phyloP scores from a whole-genome alignment of 2,329 filamentous ascomycete species.

The Cadophora gregata region DNA sequence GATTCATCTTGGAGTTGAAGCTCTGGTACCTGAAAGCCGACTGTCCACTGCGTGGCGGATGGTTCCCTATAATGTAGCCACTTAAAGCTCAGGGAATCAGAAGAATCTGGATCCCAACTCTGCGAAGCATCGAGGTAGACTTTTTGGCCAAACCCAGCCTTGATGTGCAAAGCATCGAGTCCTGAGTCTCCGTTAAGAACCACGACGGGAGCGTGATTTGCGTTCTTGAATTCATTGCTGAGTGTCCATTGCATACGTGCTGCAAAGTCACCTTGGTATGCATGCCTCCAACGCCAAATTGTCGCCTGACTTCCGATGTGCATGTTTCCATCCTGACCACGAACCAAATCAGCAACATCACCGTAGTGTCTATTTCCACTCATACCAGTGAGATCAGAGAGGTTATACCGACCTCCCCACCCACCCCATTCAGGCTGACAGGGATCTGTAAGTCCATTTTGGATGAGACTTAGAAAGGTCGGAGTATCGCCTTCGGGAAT shows the following conservation, averaged over 20 bases:
- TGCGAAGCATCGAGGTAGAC: neutral
- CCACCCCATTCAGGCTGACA: slow-evolving; percentile 50
- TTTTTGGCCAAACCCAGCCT: neutral
- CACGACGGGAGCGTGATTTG: slow-evolving; percentile 55
- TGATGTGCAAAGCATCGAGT: neutral
- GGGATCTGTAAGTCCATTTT: slow-evolving; percentile 49
- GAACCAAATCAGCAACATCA: slow-evolving; percentile 46
- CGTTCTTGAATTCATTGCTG: slow-evolving; percentile 44
- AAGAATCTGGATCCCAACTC: neutral
- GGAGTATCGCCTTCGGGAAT: slow-evolving; percentile 59
- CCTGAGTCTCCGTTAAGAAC: slow-evolving; percentile 50
- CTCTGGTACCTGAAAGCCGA: slow-evolving; percentile 49
- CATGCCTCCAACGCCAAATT: slow-evolving; percentile 59
- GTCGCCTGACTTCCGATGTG: slow-evolving; percentile 52
- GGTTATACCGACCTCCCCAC: slow-evolving; percentile 51
- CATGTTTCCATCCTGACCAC: slow-evolving; percentile 44
- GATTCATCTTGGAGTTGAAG: slow-evolving; percentile 41
- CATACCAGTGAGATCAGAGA: slow-evolving; percentile 33
- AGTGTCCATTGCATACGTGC: slow-evolving; percentile 55
- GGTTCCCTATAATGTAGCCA: slow-evolving; percentile 56
- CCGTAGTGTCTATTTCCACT: slow-evolving; percentile 37
- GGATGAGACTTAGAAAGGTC: slow-evolving; percentile 49
- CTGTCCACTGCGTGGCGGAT: slow-evolving; percentile 51
- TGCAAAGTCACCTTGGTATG: slow-evolving; percentile 58
- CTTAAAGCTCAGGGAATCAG: slow-evolving; percentile 48